Evolutionary conservation across 257 asterid species (phyloP).

Genomic region (Lavandula angustifolia): DNA sequence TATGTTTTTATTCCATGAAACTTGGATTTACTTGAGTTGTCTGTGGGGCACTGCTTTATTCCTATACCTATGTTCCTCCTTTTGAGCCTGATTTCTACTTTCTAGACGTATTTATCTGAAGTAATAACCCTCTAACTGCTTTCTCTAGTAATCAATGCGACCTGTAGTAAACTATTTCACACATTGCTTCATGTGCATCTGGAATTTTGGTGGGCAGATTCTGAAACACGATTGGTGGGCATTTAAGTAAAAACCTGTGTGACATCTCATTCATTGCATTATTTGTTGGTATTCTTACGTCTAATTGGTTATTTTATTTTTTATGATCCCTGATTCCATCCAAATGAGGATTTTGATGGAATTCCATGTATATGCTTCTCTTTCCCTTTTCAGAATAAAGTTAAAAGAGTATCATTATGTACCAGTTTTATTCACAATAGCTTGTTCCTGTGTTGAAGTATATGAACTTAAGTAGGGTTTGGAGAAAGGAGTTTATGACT

Average conservation of each 20-base stretch:
- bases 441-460: no score
- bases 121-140: neutral
- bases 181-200: neutral
- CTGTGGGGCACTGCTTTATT: conserved; percentile 2
- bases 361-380: no score
- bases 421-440: no score
- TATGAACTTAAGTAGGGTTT: no score
- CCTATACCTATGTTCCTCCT: neutral
- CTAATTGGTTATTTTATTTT: no score
- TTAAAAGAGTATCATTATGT: no score
- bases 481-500: no score
- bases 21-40: neutral
- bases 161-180: neutral
- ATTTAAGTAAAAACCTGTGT: neutral
- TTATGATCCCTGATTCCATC: no score
- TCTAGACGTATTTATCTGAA: neutral
- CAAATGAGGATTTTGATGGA: no score
- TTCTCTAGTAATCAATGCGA: neutral
- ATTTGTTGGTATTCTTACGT: no score
- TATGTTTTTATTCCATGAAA: conserved; percentile 23
- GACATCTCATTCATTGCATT: neutral
- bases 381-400: no score
- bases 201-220: neutral
- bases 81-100: neutral
- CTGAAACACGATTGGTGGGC: neutral